Conservation (phyloP, 176 grass and related monocot species). For the bread wheat (Triticum aestivum) region DNA sequence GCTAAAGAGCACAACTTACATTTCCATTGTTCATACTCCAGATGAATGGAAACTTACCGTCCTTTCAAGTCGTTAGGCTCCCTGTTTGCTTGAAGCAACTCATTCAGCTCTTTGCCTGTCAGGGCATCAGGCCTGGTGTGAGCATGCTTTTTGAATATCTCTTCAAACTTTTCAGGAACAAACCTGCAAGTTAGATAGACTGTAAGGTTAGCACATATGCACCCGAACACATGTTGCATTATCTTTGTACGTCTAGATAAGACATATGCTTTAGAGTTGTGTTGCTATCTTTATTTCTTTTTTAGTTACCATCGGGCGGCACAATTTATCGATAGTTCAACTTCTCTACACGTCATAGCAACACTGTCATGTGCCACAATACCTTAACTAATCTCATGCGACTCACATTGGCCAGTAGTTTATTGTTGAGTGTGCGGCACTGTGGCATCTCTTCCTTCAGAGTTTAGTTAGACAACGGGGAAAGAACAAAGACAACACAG, state of each 20-base stretch:
- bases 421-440: background rate
- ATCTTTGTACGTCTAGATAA: background rate
- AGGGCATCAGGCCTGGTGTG: conserved; percentile 59
- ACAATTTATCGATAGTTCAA: background rate
- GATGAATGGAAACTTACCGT: conserved; percentile 32
- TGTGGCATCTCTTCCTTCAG: background rate
- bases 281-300: background rate
- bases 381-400: background rate
- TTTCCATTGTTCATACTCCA: background rate
- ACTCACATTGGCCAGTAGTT: background rate
- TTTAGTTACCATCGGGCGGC: background rate
- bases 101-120: conserved; percentile 50
- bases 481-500: background rate
- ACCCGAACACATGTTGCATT: background rate
- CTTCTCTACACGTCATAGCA: background rate
- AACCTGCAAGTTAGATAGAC: conserved; percentile 38
- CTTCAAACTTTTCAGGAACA: conserved; percentile 67
- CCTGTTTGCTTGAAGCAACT: conserved; percentile 60
- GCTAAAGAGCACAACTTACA: background rate
- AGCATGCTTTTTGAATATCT: conserved; percentile 75
- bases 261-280: background rate
- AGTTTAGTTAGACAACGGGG: background rate
- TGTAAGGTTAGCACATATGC: background rate
- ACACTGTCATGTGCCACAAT: background rate
- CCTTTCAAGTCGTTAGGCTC: conserved; percentile 56